These are phyloP conservation scores for Rhodotorula diobovata DNA, from an alignment of 768 basidiomycete species.

Conservation along the genomic window DNA sequence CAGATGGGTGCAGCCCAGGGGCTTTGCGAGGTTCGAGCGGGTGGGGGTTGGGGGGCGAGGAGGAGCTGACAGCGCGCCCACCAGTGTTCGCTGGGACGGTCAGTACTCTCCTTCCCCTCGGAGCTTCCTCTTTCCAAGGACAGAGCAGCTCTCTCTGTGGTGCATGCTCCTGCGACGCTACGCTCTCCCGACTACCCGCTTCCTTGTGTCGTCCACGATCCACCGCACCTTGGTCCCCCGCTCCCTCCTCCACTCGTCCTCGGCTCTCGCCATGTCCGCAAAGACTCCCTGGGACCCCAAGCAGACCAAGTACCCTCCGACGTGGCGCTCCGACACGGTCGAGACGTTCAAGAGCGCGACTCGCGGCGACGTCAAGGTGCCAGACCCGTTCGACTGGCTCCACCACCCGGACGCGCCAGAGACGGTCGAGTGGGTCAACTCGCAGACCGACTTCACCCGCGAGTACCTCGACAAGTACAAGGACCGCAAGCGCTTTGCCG, in stretches of 20 bases:
- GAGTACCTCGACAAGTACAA: slow-evolving; percentile 61
- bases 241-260: background rate
- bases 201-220: background rate
- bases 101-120: no score
- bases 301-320: slow-evolving; percentile 56
- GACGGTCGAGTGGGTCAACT: slow-evolving; percentile 53
- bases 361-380: slow-evolving; percentile 60
- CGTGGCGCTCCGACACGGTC: slow-evolving; percentile 54
- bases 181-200: background rate
- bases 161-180: background rate
- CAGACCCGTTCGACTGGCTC: slow-evolving; percentile 66
- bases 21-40: no score
- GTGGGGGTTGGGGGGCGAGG: no score
- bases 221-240: background rate
- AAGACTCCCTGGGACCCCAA: slow-evolving; percentile 1
- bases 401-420: slow-evolving; percentile 56
- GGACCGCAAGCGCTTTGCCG: slow-evolving; percentile 59
- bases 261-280: background rate
- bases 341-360: slow-evolving; percentile 67
- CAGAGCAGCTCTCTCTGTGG: no score
- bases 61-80: no score
- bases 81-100: no score
- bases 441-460: slow-evolving; percentile 38
- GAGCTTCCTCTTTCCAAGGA: no score
- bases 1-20: no score